Evolutionary conservation across 306 rosid genomes (phyloP).

Genomic region (Citrullus amarus): DNA sequence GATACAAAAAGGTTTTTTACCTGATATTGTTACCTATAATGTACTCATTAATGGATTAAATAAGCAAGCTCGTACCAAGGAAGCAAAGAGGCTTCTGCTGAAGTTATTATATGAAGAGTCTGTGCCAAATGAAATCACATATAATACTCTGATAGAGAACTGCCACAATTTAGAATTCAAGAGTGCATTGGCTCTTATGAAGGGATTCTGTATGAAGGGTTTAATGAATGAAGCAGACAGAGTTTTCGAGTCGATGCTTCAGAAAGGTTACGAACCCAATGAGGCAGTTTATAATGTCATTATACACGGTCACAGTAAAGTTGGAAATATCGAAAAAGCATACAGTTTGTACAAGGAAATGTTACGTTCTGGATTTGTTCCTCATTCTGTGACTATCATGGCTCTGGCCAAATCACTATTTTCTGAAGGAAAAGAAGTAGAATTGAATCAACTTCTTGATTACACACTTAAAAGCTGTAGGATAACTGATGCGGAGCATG

Average conservation of each 20-base stretch:
- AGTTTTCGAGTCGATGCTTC: conserved; percentile 53
- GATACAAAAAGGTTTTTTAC: conserved; percentile 59
- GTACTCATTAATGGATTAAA: conserved; percentile 88
- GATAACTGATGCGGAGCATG: conserved; percentile 58
- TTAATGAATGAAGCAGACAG: conserved; percentile 75
- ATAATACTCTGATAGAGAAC: conserved; percentile 59
- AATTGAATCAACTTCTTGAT: conserved; percentile 44
- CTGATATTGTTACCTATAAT: conserved; percentile 76
- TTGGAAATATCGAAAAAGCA: conserved; percentile 51
- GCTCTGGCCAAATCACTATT: conserved; percentile 61
- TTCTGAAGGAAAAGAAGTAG: conserved; percentile 43
- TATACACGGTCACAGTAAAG: conserved; percentile 75
- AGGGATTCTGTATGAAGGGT: conserved; percentile 89
- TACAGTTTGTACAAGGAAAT: conserved; percentile 48
- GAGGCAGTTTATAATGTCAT: conserved; percentile 57
- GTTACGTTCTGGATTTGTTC: conserved; percentile 51
- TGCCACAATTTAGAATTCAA: conserved; percentile 50
- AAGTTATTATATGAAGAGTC: conserved; percentile 69
- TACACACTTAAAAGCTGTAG: conserved; percentile 44
- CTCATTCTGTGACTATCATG: conserved; percentile 53
- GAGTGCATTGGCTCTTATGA: conserved; percentile 60
- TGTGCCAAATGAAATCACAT: conserved; percentile 54
- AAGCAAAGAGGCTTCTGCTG: conserved; percentile 81
- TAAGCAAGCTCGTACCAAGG: conserved; percentile 67
- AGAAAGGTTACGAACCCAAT: conserved; percentile 39